Evolutionary conservation across 345 rosid genomes (phyloP).

Genomic region (Camelina hispida): DNA sequence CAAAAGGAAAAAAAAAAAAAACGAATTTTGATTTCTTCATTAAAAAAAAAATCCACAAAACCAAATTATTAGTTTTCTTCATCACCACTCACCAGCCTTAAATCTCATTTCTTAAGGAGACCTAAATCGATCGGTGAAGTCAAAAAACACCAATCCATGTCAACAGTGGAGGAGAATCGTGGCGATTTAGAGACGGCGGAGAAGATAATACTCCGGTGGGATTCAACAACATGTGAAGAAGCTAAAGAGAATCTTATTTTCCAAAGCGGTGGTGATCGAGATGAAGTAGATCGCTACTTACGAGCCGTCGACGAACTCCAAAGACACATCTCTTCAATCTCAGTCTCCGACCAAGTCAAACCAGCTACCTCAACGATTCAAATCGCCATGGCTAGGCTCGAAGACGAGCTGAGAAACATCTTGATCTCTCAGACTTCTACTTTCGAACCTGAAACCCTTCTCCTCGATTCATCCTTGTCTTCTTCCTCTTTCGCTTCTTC

Average conservation of each 20-base stretch:
- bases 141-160: constrained; percentile 19
- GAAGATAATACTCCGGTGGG: constrained; percentile 84
- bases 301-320: constrained; percentile 86
- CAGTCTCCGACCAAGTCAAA: constrained; percentile 51
- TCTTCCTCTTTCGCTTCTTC: constrained; percentile 46
- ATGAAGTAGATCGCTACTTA: constrained; percentile 80
- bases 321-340: constrained; percentile 47
- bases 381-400: constrained; percentile 99
- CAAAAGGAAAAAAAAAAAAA: neutral
- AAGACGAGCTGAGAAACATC: constrained; percentile 90
- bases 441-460: constrained; percentile 60
- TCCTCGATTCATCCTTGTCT: constrained; percentile 39
- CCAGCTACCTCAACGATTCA: constrained; percentile 73
- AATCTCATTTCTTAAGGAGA: constrained; percentile 8
- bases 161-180: constrained; percentile 23
- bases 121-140: neutral
- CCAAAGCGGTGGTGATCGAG: constrained; percentile 65
- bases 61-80: neutral
- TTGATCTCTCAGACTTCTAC: constrained; percentile 63
- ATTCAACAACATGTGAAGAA: constrained; percentile 77
- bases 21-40: neutral
- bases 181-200: constrained; percentile 61
- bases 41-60: neutral
- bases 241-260: constrained; percentile 82
- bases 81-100: neutral